Base-by-base conservation (phyloP, 306 rosid genomes). In the Dryas octopetala region DNA sequence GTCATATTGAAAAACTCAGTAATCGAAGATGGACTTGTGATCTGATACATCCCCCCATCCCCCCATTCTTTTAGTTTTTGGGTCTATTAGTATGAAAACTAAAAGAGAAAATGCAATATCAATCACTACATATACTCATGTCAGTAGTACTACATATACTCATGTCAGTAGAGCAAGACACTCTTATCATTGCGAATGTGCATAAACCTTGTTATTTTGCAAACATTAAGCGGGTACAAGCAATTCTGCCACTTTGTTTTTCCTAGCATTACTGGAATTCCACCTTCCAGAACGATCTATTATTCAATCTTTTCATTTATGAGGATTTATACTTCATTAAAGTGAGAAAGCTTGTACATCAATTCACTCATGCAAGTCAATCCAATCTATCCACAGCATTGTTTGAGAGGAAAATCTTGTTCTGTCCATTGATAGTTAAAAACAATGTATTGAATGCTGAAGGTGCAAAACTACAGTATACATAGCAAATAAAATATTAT, bases 1-100 rank as follows among this genome's bases (percentile, higher is more conserved):
- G 6, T 93, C 73, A 81, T 88, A 82, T 59, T 77, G 82, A 93
- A 91, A 87, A 91, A 90, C 81, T 83, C 95, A 62, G 83, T 83
- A 14, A 87, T 91, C 73, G 28, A 71, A 76, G 96, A 91, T 66
- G 97, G 96, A 74, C 23, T 77, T 0, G 82, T 82, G 79, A 88
- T 94, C 81, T 91, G 73, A 82, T 9, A 16, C 75, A 43, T 32
- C 63, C 47, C 41, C 9, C 13, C 73, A 43, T 32, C 58, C 47
- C 41, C 71, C 71, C 46, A 44, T 47, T 71, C 60, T 67, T 50
- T 63, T 65, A 48, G 28, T 76, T 79, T 80, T 81, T 64, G 77
- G 58, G 77, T 59, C 54, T 62, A 68, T 78, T 64, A 50, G 70
- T 81, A 83, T 70, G 70, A 45, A 66, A 67, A 38, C 62, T 41